Conservation (phyloP, 2,329 filamentous ascomycete species). For the Apiospora rasikravindrae region DNA sequence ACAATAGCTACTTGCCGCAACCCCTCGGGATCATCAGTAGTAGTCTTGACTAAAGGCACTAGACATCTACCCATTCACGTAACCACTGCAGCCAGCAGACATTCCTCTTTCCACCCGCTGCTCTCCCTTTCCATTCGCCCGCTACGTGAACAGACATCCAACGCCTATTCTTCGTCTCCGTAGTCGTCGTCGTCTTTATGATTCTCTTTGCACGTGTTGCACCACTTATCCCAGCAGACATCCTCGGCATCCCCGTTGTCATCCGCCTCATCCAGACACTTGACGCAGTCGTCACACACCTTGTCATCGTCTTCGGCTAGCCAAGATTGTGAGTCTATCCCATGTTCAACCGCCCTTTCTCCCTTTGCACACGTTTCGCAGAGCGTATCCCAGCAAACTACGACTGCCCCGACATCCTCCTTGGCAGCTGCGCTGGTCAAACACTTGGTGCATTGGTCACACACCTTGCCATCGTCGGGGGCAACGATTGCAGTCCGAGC, state of each 20-base stretch:
- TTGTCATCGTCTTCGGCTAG: no score
- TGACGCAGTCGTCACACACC: no score
- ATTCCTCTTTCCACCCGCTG: not conserved
- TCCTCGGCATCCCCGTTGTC: no score
- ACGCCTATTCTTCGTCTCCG: not conserved
- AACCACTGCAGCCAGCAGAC: not conserved
- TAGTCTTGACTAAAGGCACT: not conserved
- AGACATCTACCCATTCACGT: not conserved
- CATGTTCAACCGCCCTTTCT: no score
- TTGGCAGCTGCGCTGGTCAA: not conserved
- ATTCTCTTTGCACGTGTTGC: not conserved
- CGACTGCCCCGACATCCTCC: not conserved
- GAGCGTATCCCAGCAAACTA: not conserved
- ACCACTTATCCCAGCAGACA: not conserved
- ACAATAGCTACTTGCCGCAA: not conserved
- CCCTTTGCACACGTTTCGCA: not conserved
- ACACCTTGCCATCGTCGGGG: not conserved
- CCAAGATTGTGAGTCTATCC: no score
- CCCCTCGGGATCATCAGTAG: not conserved
- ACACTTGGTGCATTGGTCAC: not conserved
- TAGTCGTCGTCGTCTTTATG: not conserved
- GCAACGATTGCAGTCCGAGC: not conserved
- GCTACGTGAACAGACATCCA: not conserved
- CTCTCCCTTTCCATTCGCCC: not conserved
- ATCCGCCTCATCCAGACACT: no score